These are phyloP conservation scores for Protea cynaroides DNA, from an alignment of 164 flowering plant species.

Conservation along the genomic window DNA sequence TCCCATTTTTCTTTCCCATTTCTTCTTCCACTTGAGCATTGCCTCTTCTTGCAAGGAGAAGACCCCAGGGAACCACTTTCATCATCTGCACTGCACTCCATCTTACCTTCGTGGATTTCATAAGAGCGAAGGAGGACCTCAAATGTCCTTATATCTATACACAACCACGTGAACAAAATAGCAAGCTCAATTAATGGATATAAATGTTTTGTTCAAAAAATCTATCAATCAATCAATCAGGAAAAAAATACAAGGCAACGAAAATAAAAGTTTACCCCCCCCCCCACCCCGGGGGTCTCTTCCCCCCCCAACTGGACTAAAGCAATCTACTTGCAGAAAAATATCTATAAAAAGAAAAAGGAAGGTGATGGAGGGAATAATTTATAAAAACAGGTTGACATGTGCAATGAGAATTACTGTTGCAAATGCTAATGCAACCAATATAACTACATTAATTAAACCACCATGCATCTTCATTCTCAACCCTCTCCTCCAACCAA, in stretches of 20 bases:
- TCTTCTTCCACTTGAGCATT: conserved; percentile 33
- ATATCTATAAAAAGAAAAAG: too few species aligned
- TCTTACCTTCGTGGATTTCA: conserved; percentile 63
- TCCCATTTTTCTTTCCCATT: conserved; percentile 22
- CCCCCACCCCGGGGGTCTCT: too few species aligned
- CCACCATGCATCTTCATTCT: too few species aligned
- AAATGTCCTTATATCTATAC: conserved; percentile 80
- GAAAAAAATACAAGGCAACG: too few species aligned
- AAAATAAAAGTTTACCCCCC: too few species aligned
- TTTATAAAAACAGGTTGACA: neutral
- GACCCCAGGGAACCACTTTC: conserved; percentile 25
- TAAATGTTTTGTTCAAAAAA: neutral
- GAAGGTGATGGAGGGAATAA: too few species aligned
- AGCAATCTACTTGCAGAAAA: too few species aligned
- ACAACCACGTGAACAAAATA: conserved; percentile 2
- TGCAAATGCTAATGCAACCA: neutral
- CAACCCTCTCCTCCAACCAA: too few species aligned
- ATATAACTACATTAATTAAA: too few species aligned
- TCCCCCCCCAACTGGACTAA: too few species aligned
- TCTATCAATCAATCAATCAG: too few species aligned
- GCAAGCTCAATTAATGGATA: neutral
- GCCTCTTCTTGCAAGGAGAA: conserved; percentile 65
- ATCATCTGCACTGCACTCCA: conserved; percentile 22
- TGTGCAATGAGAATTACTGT: neutral
- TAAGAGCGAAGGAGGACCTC: conserved; percentile 87